Percentiles rank a stretch among this genome's conserved stretches.
Conservation (phyloP, 495 filamentous ascomycete genomes). For the Chaetomium cochliodes region DNA sequence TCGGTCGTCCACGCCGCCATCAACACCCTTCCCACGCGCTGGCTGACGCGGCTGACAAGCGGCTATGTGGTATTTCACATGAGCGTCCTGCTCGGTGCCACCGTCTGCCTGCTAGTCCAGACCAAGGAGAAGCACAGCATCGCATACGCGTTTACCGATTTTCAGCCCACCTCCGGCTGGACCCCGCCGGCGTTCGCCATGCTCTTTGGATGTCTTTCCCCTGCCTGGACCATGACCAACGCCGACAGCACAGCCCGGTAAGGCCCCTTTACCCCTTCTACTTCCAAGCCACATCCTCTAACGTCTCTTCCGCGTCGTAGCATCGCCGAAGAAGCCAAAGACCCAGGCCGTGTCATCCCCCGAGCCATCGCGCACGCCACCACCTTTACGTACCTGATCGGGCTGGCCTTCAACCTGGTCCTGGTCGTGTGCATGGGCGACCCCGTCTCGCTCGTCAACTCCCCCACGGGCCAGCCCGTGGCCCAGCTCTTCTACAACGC, state of each 20-base stretch:
- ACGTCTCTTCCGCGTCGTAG: conserved; percentile 7
- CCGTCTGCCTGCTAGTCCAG: conserved; percentile 58
- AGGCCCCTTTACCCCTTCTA: not conserved
- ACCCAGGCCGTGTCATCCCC: conserved; percentile 59
- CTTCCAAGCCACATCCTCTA: not conserved
- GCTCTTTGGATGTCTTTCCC: conserved; percentile 66
- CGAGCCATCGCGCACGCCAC: conserved; percentile 60
- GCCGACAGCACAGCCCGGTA: conserved; percentile 38
- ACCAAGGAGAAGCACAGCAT: conserved; percentile 60
- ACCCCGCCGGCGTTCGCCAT: conserved; percentile 63
- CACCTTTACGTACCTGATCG: conserved; percentile 59
- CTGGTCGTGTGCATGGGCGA: conserved; percentile 62
- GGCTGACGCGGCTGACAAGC: conserved; percentile 65
- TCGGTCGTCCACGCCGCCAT: conserved; percentile 55
- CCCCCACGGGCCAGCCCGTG: conserved; percentile 56
- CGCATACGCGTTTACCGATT: conserved; percentile 62
- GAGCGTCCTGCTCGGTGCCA: conserved; percentile 55
- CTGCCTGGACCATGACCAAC: conserved; percentile 62
- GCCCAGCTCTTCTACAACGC: conserved; percentile 64
- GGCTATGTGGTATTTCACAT: conserved; percentile 66
- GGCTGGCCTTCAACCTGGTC: conserved; percentile 63
- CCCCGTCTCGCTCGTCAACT: conserved; percentile 44
- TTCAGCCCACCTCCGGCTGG: conserved; percentile 62
- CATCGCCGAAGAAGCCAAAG: conserved; percentile 62
- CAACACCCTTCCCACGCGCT: conserved; percentile 61